Conservation (phyloP, 2,329 filamentous ascomycete species). For the Ambrosiella beaveri region DNA sequence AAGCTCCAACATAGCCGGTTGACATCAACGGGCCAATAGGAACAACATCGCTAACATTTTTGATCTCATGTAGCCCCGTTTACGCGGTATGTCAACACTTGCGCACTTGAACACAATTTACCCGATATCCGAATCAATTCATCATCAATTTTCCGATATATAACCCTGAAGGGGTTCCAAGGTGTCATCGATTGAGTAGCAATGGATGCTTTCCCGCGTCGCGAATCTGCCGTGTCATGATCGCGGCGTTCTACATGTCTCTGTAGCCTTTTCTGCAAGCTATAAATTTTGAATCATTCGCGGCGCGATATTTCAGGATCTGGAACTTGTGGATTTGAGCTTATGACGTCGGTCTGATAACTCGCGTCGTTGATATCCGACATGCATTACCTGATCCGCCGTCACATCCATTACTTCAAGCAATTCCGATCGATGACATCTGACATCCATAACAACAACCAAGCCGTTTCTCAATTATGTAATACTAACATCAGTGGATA, state of each 20-base stretch:
- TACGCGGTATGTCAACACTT: conserved; percentile 72
- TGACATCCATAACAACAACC: too few species aligned
- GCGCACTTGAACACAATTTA: conserved; percentile 14
- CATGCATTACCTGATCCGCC: too few species aligned
- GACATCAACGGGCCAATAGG: not conserved
- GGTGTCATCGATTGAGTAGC: not conserved
- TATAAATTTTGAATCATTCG: too few species aligned
- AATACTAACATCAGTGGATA: conserved; percentile 17
- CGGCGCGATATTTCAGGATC: too few species aligned
- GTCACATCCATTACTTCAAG: too few species aligned
- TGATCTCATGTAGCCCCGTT: conserved; percentile 52
- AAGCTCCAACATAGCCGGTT: not conserved
- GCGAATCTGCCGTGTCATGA: not conserved
- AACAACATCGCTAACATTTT: conserved; percentile 2
- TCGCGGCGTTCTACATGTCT: too few species aligned
- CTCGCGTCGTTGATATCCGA: too few species aligned
- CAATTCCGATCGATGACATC: too few species aligned
- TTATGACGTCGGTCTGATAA: too few species aligned
- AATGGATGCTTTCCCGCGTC: not conserved
- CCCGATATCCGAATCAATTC: not conserved
- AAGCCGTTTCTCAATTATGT: not conserved
- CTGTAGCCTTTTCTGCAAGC: too few species aligned
- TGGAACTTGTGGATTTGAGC: too few species aligned
- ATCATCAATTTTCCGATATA: not conserved
- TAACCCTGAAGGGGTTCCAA: not conserved